These are phyloP conservation scores for Paramecium biaurelia DNA, from an alignment of 73 alveolate species.

Conservation along the genomic window DNA sequence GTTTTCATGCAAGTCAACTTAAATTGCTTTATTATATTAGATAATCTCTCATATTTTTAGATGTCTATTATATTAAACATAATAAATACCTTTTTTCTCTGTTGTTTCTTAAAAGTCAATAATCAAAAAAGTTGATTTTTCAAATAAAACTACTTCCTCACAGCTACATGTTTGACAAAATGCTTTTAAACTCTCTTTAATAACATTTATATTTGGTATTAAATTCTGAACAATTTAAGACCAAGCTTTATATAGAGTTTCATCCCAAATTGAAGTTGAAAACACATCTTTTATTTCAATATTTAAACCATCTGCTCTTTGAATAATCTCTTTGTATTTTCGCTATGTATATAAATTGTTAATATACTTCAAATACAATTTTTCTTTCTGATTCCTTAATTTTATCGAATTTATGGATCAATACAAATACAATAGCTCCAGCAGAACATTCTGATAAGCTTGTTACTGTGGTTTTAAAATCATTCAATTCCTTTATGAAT, in stretches of 20 bases:
- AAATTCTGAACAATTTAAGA: constrained; percentile 89
- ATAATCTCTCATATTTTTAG: constrained; percentile 53
- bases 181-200: constrained; percentile 77
- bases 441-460: constrained; percentile 84
- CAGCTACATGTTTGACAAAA: constrained; percentile 80
- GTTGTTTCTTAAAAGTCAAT: constrained; percentile 64
- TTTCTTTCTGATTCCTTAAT: constrained; percentile 2
- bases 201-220: constrained; percentile 82
- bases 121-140: constrained; percentile 95
- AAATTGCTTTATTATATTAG: constrained; percentile 55
- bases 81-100: constrained; percentile 13
- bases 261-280: constrained; percentile 98
- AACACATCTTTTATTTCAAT: constrained; percentile 78
- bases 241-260: constrained; percentile 97
- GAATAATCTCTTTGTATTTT: constrained; percentile 80
- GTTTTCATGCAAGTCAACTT: constrained; percentile 56
- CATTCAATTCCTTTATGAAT: constrained; percentile 62
- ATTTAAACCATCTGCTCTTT: constrained; percentile 74
- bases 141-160: constrained; percentile 97
- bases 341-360: background rate
- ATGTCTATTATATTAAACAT: background rate
- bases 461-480: constrained; percentile 78
- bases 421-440: constrained; percentile 89
- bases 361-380: constrained; percentile 74
- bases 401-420: constrained; percentile 90